A percentile compares a stretch with the other conserved stretches of the same genome.
phyloP scores from a whole-genome alignment of 192 early-diverging fungal genomes.

The Backusella luteola region DNA sequence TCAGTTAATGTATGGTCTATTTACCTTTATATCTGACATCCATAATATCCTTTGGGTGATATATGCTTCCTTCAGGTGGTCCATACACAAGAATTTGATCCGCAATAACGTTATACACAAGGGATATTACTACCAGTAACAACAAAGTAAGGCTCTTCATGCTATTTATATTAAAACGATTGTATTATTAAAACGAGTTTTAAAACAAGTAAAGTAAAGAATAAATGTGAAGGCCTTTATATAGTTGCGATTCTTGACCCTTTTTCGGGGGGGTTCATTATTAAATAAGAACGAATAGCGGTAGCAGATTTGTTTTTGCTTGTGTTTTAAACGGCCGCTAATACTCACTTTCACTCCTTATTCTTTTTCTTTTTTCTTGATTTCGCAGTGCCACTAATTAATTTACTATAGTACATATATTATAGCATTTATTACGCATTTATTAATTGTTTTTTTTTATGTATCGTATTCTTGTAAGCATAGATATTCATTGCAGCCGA shows the following conservation, averaged over 20 bases:
- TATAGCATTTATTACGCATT: neutral
- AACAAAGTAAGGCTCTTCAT: neutral
- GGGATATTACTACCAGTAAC: neutral
- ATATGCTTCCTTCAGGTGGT: neutral
- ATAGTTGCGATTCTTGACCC: neutral
- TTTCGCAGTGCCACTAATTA: neutral
- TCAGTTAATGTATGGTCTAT: neutral
- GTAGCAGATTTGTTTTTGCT: neutral
- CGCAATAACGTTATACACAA: neutral
- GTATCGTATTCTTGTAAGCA: neutral
- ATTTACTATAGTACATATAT: neutral
- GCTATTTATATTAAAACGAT: neutral
- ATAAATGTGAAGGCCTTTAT: neutral
- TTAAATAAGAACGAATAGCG: neutral
- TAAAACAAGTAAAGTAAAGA: neutral
- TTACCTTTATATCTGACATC: slow-evolving; percentile 3
- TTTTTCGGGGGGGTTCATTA: neutral
- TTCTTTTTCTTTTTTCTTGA: neutral
- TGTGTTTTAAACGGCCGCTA: neutral
- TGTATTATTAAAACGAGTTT: neutral
- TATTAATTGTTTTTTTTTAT: neutral
- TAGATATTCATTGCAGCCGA: neutral
- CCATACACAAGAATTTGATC: neutral
- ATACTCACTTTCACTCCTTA: neutral
- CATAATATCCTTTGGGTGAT: neutral